phyloP scores from a whole-genome alignment of 2,329 filamentous ascomycete species.

The Graphium sp. region DNA sequence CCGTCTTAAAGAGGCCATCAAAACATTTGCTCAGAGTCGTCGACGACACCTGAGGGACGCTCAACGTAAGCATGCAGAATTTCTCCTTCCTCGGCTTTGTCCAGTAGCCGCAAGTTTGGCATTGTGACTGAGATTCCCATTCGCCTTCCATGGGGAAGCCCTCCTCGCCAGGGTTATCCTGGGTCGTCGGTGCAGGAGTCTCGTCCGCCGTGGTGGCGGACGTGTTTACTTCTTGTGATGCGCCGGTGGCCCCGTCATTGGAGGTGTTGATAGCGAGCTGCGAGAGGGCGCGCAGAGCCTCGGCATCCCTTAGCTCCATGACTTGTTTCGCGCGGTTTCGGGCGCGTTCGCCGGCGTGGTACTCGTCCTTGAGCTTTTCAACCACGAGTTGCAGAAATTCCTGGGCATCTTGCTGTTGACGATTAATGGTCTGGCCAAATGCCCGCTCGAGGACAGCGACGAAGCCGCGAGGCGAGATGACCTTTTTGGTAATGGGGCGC shows the following conservation, averaged over 20 bases:
- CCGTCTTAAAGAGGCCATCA: constrained; percentile 84
- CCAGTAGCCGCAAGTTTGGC: constrained; percentile 75
- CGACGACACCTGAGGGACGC: constrained; percentile 69
- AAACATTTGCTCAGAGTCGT: constrained; percentile 79
- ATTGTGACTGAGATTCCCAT: constrained; percentile 90
- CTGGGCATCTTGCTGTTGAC: constrained; percentile 93
- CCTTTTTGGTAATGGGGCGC: constrained; percentile 83
- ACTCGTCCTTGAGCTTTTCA: constrained; percentile 85
- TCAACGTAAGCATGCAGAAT: constrained; percentile 84
- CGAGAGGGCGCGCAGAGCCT: constrained; percentile 2
- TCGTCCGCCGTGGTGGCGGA: constrained; percentile 3
- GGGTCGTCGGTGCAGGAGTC: constrained; percentile 5
- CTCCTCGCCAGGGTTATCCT: constrained; percentile 9
- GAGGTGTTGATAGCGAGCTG: constrained; percentile 2
- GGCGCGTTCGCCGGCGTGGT: constrained; percentile 67
- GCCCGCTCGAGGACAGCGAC: constrained; percentile 69
- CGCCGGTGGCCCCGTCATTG: constrained; percentile 6
- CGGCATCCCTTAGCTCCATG: too few relatives aligned
- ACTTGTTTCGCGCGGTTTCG: constrained; percentile 32
- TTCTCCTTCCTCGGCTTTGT: constrained; percentile 69
- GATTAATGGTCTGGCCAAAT: constrained; percentile 78
- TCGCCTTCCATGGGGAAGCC: constrained; percentile 77
- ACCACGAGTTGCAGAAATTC: constrained; percentile 92
- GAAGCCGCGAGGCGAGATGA: constrained; percentile 75
- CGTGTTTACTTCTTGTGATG: constrained; percentile 9